Evolutionary conservation across 345 rosid species (phyloP).

Genomic region (Euphorbia pulcherrima): DNA sequence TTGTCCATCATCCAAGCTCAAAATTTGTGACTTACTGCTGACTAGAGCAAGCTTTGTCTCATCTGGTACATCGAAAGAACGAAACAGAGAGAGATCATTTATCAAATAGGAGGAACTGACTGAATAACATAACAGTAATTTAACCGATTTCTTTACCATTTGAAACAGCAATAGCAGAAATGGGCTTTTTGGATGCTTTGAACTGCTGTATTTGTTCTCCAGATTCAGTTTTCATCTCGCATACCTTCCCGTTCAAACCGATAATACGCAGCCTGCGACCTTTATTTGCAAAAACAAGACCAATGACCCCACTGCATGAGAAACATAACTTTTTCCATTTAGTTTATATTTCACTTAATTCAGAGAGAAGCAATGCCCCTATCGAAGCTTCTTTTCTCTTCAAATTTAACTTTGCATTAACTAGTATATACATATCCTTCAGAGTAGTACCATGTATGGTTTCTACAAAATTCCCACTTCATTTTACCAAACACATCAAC

Average conservation of each 20-base stretch:
- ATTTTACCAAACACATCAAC: slow-evolving; percentile 36
- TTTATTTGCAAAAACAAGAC: slow-evolving; percentile 37
- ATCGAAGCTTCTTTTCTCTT: background rate
- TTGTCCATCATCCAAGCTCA: slow-evolving; percentile 35
- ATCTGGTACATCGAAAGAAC: slow-evolving; percentile 24
- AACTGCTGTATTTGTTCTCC: slow-evolving; percentile 34
- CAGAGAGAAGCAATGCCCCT: background rate
- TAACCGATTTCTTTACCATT: slow-evolving; percentile 26
- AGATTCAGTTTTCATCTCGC: slow-evolving; percentile 32
- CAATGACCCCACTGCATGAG: slow-evolving; percentile 38
- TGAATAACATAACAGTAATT: background rate
- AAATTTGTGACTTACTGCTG: slow-evolving; percentile 21
- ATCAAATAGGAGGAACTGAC: slow-evolving; percentile 4
- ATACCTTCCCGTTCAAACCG: slow-evolving; percentile 34
- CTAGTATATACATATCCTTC: background rate
- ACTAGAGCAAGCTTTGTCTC: slow-evolving; percentile 31
- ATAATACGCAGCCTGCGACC: slow-evolving; percentile 29
- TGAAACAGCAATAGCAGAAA: slow-evolving; percentile 35
- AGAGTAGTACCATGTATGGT: slow-evolving; percentile 35
- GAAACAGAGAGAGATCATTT: background rate
- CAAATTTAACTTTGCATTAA: background rate
- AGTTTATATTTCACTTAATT: background rate
- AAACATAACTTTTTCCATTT: background rate
- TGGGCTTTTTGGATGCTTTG: slow-evolving; percentile 34
- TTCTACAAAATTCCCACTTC: slow-evolving; percentile 35